Base-by-base conservation (phyloP, 768 basidiomycete species). In the Lactarius psammicola region DNA sequence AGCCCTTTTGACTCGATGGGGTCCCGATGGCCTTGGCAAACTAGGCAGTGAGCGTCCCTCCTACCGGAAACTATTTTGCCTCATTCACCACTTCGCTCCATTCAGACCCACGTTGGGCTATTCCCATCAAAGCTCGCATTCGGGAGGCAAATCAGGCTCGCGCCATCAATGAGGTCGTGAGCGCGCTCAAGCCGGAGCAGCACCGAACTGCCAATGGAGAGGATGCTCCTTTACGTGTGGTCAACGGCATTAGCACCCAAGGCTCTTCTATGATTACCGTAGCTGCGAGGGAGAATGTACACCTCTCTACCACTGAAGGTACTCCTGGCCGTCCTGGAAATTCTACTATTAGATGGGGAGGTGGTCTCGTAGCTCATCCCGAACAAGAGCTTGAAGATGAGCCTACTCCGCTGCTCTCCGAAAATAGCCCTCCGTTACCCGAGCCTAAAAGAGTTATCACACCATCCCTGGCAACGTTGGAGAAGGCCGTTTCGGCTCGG, bases 401-500 rank as follows among this genome's bases (percentile, higher is more conserved):
- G 59, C 68, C 75, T 54, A 67, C 74, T 55, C 63, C 73, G 67
- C 77, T 78, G 63, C 58, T 69, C 58, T 70, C 67, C 56, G 74
- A 71, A 73, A 62, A 70, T 72, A 34, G 63, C 69, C 59, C 63
- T 66, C 36, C 66, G 63, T 53, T 78, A 74, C 49, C 78, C 78
- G 56, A 72, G 55, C 82, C 82, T 66, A 80, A 78, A 70, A 83
- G 82, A 75, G 78, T 82, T 60, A 89, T 98, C 72, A 86, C 82
- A 17, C 95, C 96, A 44, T 95, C 95, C 61, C 81, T 99, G 63
- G 82, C 88, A 51, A 97, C 96, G 34, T 81, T 98, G 73, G 95
- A 99, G 77, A 95, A 91, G 75, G 93, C 95, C 59, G 92, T 94
- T 65, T 89, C 95, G 38, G 87, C 91, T 46, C 87, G 91, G 74